Percentiles rank a stretch among this genome's conserved stretches.
Evolutionary conservation across 768 basidiomycete species (phyloP).

Genomic region (Mycena maculata): DNA sequence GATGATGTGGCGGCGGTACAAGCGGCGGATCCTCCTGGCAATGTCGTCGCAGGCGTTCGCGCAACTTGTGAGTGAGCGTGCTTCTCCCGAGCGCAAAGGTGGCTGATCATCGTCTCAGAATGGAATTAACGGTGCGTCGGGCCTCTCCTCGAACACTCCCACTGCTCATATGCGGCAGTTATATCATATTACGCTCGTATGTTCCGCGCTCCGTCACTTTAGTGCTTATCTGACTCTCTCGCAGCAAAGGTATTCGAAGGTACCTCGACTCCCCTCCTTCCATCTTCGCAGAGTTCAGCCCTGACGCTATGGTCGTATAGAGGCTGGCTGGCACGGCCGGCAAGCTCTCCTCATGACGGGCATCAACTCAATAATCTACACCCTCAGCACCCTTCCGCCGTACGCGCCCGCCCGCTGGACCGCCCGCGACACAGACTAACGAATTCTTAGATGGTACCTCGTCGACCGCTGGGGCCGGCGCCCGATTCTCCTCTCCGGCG

Average conservation of each 20-base stretch:
- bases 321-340: conserved; percentile 96
- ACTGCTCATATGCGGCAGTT: conserved; percentile 55
- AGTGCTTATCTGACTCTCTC: conserved; percentile 38
- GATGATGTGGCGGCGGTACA: conserved; percentile 89
- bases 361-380: conserved; percentile 86
- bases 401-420: conserved; percentile 47
- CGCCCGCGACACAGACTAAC: conserved; percentile 4
- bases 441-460: conserved; percentile 81
- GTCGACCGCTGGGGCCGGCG: conserved; percentile 92
- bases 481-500: conserved; percentile 86
- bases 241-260: conserved; percentile 8
- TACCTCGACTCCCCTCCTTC: not conserved
- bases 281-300: not conserved
- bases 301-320: conserved; percentile 51
- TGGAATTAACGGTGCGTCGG: conserved; percentile 84
- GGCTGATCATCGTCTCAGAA: conserved; percentile 63
- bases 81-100: not conserved
- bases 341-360: conserved; percentile 96
- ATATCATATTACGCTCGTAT: conserved; percentile 95
- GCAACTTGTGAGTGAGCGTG: conserved; percentile 68
- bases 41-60: conserved; percentile 97
- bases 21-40: conserved; percentile 87
- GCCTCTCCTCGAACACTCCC: conserved; percentile 19
- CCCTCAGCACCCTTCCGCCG: conserved; percentile 85
- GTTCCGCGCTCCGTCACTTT: conserved; percentile 42